Conservation (phyloP, 2,329 filamentous ascomycete genomes). For the Chlorencoelia australis region DNA sequence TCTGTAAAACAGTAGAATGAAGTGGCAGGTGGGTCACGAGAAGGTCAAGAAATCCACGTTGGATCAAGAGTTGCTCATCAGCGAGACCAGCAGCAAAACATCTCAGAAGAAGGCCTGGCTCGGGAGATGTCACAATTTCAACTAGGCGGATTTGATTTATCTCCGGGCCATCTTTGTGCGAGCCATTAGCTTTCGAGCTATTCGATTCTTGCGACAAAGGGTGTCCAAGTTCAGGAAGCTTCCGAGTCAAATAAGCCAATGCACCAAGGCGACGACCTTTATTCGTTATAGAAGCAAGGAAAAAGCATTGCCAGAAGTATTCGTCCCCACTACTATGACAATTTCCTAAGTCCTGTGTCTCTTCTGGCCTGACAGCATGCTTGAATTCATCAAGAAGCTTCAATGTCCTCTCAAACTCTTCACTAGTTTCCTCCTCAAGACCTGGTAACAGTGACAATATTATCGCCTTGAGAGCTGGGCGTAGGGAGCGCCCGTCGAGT, state of each 20-base stretch:
- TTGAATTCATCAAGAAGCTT: slow-evolving; percentile 72
- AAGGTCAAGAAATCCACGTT: slow-evolving; percentile 87
- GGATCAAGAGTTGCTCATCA: slow-evolving; percentile 83
- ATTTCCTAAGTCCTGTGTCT: slow-evolving; percentile 39
- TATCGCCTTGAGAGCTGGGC: slow-evolving; percentile 83
- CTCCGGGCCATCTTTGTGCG: slow-evolving; percentile 24
- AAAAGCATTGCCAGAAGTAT: slow-evolving; percentile 98
- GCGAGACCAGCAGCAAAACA: slow-evolving; percentile 84
- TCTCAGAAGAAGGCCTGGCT: slow-evolving; percentile 80
- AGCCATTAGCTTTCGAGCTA: slow-evolving; percentile 20
- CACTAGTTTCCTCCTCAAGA: slow-evolving; percentile 89
- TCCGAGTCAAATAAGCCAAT: slow-evolving; percentile 73
- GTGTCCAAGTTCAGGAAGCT: slow-evolving; percentile 61
- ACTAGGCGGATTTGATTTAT: slow-evolving; percentile 42
- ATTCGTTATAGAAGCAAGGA: slow-evolving; percentile 85
- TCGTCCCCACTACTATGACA: slow-evolving; percentile 58
- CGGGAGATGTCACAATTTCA: slow-evolving; percentile 70
- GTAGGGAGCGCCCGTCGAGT: slow-evolving; percentile 59
- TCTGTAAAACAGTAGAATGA: slow-evolving; percentile 70
- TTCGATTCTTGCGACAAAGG: slow-evolving; percentile 25
- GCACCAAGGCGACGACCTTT: slow-evolving; percentile 76
- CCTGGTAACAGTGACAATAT: slow-evolving; percentile 84
- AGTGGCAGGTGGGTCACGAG: slow-evolving; percentile 84
- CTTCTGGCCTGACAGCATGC: slow-evolving; percentile 47
- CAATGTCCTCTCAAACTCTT: slow-evolving; percentile 88